Conservation (phyloP, 495 filamentous ascomycete species). For the Podospora comata region DNA sequence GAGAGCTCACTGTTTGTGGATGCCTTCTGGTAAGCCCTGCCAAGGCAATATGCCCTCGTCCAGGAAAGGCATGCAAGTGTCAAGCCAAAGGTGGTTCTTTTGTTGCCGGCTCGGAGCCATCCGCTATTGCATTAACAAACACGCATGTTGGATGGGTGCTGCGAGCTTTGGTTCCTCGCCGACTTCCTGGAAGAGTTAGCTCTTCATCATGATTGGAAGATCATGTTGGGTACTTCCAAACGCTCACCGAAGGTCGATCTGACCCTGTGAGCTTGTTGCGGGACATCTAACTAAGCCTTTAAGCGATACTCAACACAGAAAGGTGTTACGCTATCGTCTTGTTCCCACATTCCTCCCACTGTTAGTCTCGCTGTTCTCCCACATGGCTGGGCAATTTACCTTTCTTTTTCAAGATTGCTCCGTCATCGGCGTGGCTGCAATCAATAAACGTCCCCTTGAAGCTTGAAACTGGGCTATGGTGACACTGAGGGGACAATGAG, state of each 20-base stretch:
- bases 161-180: background rate
- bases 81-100: background rate
- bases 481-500: background rate
- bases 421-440: constrained; percentile 1
- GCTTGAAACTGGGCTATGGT: background rate
- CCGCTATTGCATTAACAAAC: background rate
- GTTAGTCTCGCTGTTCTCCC: background rate
- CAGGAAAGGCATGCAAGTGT: background rate
- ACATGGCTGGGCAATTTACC: background rate
- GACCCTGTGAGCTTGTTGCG: background rate
- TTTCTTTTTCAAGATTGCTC: background rate
- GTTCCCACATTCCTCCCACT: background rate
- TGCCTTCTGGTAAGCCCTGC: constrained; percentile 15
- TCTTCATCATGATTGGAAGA: background rate
- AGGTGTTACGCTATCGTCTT: background rate
- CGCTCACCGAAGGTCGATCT: background rate
- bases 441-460: background rate
- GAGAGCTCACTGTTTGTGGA: background rate
- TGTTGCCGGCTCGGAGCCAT: background rate
- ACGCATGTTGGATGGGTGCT: background rate
- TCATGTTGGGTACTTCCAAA: background rate
- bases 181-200: background rate
- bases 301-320: background rate
- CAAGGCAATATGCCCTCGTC: constrained; percentile 5
- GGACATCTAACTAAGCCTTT: background rate